phyloP scores from a whole-genome alignment of 305 asterid genomes.

The Solanum chacoense region DNA sequence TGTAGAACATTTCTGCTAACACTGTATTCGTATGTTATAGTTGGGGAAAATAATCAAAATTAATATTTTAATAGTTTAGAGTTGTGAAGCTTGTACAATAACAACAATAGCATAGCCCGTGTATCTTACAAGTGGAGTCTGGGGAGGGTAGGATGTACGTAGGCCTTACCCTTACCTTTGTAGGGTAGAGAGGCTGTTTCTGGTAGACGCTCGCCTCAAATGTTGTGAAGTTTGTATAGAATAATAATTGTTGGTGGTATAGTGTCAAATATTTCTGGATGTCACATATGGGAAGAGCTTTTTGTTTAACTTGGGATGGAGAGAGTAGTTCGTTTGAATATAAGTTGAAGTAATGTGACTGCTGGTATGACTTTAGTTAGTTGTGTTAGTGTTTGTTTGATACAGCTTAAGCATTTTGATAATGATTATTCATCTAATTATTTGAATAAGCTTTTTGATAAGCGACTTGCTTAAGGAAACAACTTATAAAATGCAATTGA shows the following conservation, averaged over 20 bases:
- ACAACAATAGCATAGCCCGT: not conserved
- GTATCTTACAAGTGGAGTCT: not conserved
- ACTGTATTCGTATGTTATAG: not conserved
- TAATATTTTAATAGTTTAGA: not conserved
- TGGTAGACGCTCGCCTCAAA: not conserved
- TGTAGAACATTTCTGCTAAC: not conserved
- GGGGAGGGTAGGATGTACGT: not conserved
- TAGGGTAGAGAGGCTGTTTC: not conserved
- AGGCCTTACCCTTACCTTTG: not conserved
- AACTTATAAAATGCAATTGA: not conserved
- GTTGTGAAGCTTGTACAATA: not conserved
- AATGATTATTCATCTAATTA: not conserved
- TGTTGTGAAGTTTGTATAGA: not conserved
- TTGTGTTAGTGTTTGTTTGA: not conserved
- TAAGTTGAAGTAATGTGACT: not conserved
- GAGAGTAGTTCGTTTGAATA: not conserved
- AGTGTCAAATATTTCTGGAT: not conserved
- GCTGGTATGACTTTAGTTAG: not conserved
- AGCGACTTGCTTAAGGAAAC: not conserved
- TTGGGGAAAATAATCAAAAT: not conserved
- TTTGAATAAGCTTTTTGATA: not conserved
- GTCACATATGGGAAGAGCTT: not conserved
- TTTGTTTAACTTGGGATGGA: not conserved
- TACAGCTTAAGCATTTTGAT: not conserved
- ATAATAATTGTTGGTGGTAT: not conserved